Evolutionary conservation across 2,329 filamentous ascomycete species (phyloP).

Genomic region (Neophaeococcomyces aloes): DNA sequence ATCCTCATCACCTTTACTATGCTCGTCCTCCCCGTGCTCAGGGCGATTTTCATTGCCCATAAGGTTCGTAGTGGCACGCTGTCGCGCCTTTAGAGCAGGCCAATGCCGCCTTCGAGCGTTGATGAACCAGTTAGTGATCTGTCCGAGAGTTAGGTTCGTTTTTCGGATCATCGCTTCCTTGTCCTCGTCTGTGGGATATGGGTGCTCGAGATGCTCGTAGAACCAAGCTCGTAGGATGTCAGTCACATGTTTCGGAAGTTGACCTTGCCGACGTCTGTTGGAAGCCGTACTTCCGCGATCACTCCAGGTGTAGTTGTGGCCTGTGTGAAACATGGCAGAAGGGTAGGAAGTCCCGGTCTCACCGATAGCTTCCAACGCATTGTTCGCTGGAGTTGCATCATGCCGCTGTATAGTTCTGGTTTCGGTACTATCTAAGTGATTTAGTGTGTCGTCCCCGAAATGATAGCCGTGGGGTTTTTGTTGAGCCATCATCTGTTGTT

Average conservation of each 20-base stretch:
- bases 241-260: constrained; percentile 82
- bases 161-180: constrained; percentile 69
- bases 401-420: too few relatives aligned
- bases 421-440: too few relatives aligned
- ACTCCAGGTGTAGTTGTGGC: constrained; percentile 13
- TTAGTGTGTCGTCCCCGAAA: too few relatives aligned
- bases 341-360: constrained; percentile 6
- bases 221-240: constrained; percentile 76
- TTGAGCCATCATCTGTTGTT: too few relatives aligned
- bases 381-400: too few relatives aligned
- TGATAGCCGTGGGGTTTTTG: too few relatives aligned
- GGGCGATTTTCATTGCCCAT: too few relatives aligned
- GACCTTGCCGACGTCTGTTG: constrained; percentile 57
- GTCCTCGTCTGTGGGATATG: constrained; percentile 80
- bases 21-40: too few relatives aligned
- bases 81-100: constrained; percentile 27
- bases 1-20: too few relatives aligned
- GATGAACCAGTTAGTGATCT: constrained; percentile 47
- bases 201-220: constrained; percentile 62
- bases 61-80: too few relatives aligned
- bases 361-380: too few relatives aligned
- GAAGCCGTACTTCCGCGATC: constrained; percentile 31
- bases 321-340: neutral
- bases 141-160: constrained; percentile 66
- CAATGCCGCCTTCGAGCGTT: constrained; percentile 40